phyloP scores from a whole-genome alignment of 371 early-diverging fungal genomes.

The Mortierella sp. region DNA sequence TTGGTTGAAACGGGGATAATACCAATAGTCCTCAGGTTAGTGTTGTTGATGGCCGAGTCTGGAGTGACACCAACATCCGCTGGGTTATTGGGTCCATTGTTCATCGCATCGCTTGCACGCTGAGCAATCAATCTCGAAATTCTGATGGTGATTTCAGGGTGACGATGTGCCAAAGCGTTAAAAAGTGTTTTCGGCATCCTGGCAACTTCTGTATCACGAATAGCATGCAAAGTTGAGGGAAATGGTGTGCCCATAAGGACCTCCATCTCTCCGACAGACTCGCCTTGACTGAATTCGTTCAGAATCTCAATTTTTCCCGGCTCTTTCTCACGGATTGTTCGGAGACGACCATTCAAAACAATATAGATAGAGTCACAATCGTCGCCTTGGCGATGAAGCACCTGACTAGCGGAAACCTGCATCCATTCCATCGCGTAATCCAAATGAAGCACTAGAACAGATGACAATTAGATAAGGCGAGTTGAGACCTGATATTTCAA shows the following conservation, averaged over 20 bases:
- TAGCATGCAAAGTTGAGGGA: constrained; percentile 95
- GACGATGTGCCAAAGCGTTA: constrained; percentile 86
- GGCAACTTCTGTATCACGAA: constrained; percentile 96
- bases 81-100: constrained; percentile 14
- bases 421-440: constrained; percentile 98
- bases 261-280: constrained; percentile 96
- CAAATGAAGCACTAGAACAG: constrained; percentile 78
- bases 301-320: constrained; percentile 81
- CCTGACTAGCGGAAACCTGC: constrained; percentile 92
- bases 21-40: constrained; percentile 93
- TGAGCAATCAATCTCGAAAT: constrained; percentile 92
- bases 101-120: constrained; percentile 68
- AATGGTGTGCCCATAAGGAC: constrained; percentile 87
- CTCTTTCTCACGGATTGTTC: constrained; percentile 81
- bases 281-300: constrained; percentile 92
- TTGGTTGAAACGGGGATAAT: constrained; percentile 87
- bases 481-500: neutral
- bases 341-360: constrained; percentile 94
- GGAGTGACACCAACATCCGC: constrained; percentile 34
- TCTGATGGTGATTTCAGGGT: constrained; percentile 93
- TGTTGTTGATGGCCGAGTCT: constrained; percentile 72
- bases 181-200: constrained; percentile 96
- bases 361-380: constrained; percentile 90
- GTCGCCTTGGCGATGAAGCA: constrained; percentile 90
- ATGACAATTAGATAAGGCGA: neutral